phyloP scores from a whole-genome alignment of 2,329 filamentous ascomycete genomes.

The Calonectria fujianensis region DNA sequence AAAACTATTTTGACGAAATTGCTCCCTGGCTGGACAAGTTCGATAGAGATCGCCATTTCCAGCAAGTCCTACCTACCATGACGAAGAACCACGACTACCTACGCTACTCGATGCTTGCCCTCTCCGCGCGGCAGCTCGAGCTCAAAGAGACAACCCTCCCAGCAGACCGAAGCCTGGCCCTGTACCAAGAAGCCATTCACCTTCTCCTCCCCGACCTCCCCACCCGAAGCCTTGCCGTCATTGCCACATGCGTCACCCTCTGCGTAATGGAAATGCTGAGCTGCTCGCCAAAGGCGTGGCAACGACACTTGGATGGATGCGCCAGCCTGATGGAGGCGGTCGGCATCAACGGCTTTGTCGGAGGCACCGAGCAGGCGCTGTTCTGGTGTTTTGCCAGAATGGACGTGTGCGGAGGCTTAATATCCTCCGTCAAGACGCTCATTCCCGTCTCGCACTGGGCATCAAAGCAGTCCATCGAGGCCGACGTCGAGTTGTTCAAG shows the following conservation, averaged over 20 bases:
- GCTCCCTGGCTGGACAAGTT: conserved; percentile 72
- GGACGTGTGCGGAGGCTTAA: conserved; percentile 72
- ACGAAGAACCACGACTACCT: conserved; percentile 66
- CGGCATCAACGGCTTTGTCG: conserved; percentile 70
- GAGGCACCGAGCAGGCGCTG: conserved; percentile 69
- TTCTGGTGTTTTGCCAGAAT: conserved; percentile 75
- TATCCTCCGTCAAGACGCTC: conserved; percentile 70
- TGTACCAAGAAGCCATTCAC: conserved; percentile 72
- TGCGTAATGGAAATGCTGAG: conserved; percentile 74
- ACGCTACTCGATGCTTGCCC: conserved; percentile 69
- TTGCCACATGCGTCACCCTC: conserved; percentile 72
- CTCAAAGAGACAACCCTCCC: conserved; percentile 60
- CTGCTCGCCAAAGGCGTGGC: conserved; percentile 69
- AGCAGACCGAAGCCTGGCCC: conserved; percentile 64
- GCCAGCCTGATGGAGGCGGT: conserved; percentile 70
- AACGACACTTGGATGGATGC: conserved; percentile 71
- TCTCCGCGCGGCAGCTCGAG: conserved; percentile 71
- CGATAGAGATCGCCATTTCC: conserved; percentile 69
- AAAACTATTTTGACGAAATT: conserved; percentile 65
- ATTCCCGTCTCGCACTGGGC: conserved; percentile 69
- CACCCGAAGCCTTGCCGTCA: conserved; percentile 68
- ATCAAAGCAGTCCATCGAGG: conserved; percentile 56
- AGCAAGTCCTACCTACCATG: conserved; percentile 67
- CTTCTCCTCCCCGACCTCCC: conserved; percentile 68
- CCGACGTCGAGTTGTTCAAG: conserved; percentile 60